A percentile compares a stretch with the other conserved stretches of the same genome.
Conservation (phyloP, 371 early-diverging fungal species). For the Dichotomocladium elegans region DNA sequence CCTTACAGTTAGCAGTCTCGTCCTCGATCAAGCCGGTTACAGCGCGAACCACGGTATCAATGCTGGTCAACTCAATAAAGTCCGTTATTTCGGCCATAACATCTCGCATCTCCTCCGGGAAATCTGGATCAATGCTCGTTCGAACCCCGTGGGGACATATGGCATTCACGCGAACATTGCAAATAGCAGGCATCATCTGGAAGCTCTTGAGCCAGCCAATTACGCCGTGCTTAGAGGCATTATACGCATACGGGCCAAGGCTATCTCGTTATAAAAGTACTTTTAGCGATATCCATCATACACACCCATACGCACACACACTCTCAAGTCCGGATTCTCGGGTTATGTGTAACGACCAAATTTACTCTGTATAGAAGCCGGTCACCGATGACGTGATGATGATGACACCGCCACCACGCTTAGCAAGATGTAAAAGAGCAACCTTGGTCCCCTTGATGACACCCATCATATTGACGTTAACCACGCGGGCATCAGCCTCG, state of each 20-base stretch:
- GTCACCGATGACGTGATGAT: conserved; percentile 37
- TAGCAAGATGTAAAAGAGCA: conserved; percentile 32
- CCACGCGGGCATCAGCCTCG: conserved; percentile 21
- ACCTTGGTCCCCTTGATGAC: conserved; percentile 56
- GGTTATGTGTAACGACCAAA: too few species aligned
- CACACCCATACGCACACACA: too few species aligned
- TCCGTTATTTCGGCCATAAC: background rate
- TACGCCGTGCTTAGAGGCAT: conserved; percentile 20
- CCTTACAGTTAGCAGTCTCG: background rate
- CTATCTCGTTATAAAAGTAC: background rate
- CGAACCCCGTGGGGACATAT: background rate
- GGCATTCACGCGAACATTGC: conserved; percentile 38
- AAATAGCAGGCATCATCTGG: conserved; percentile 16
- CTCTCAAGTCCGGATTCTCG: too few species aligned
- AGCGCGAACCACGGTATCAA: background rate
- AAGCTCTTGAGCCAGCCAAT: conserved; percentile 20
- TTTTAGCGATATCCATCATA: background rate
- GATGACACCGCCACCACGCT: conserved; percentile 44
- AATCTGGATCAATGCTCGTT: background rate
- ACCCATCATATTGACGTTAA: conserved; percentile 64
- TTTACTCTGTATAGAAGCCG: conserved; percentile 11
- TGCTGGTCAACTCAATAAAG: background rate
- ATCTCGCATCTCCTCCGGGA: background rate
- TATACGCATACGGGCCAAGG: conserved; percentile 4
- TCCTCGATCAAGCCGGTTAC: background rate